phyloP scores from a whole-genome alignment of 2,329 filamentous ascomycete species.

The Ophiosphaerella korrae region DNA sequence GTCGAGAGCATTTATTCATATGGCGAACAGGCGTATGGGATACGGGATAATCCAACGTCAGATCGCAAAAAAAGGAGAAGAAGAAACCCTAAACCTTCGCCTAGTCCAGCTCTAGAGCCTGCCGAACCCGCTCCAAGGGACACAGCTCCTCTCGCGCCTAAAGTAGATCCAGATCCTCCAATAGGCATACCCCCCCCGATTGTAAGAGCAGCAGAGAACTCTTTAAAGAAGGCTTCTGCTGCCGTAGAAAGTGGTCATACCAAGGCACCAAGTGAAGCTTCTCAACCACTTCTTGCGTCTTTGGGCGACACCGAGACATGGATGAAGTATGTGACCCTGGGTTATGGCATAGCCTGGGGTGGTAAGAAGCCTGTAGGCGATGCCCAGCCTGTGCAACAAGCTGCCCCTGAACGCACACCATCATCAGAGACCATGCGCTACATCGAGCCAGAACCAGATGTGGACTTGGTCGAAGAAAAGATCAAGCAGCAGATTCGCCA shows the following conservation, averaged over 20 bases:
- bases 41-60: slow-evolving; percentile 77
- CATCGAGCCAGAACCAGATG: slow-evolving; percentile 47
- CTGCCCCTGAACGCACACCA: slow-evolving; percentile 11
- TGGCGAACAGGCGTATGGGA: slow-evolving; percentile 83
- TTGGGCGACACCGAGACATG: slow-evolving; percentile 54
- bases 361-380: slow-evolving; percentile 22
- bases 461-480: slow-evolving; percentile 62
- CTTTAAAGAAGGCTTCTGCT: slow-evolving; percentile 50
- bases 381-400: neutral
- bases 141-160: slow-evolving; percentile 8
- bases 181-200: slow-evolving; percentile 55
- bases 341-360: slow-evolving; percentile 51
- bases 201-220: slow-evolving; percentile 50
- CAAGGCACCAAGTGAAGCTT: slow-evolving; percentile 19
- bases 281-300: slow-evolving; percentile 41
- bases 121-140: slow-evolving; percentile 5
- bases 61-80: slow-evolving; percentile 59
- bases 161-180: slow-evolving; percentile 12
- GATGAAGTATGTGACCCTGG: slow-evolving; percentile 58
- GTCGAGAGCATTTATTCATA: slow-evolving; percentile 85
- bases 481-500: slow-evolving; percentile 58
- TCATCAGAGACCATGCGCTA: slow-evolving; percentile 40
- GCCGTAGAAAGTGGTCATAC: slow-evolving; percentile 36
- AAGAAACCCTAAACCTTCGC: slow-evolving; percentile 33
- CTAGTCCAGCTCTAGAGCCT: slow-evolving; percentile 4